Base-by-base conservation (phyloP, 2,329 filamentous ascomycete species). In the Penicillium sp. region DNA sequence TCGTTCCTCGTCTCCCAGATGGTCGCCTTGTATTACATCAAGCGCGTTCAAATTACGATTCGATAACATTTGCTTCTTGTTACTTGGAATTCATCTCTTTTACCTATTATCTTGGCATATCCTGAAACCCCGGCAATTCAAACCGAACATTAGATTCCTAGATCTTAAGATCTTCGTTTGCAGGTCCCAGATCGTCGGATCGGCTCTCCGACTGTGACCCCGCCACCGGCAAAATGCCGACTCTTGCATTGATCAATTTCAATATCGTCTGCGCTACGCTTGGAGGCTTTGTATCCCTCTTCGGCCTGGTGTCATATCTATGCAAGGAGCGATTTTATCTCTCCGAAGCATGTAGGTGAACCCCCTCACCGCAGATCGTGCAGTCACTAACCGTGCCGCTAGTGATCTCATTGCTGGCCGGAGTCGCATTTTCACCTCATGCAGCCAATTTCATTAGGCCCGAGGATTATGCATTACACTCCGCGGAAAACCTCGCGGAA, bases 271-370 rank as follows among this genome's bases (percentile, higher is more conserved):
- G 90, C 70, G 88, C 90, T 52, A 84, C 90, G 8, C 76, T 96
- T 13, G 93, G 93, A 14, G 93, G 90, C 1, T 97, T 96, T 77
- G 87, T 97, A 60, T 91, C 90, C 0, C 65, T 96, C n/a, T 97
- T 96, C 69, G 92, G 91, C 3, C 78, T 97, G 44, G 91, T 97
- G 0, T 96, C 91, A 1, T 96, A 92, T 70, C 82, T 96, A 19
- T 82, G 90, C 70, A 96, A 97, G 71, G 93, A 96, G 77, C 89
- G 86, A 56, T 93, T 90, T 70, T 96, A 96, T 72, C 82, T 97
- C 1, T 96, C 91, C 1, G 93, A 97, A 82, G 90, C 93, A 52
- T 79, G 91, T 93, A 79, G 72, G 89, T 85, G 13, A 41, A 16
- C 14, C 44, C 33, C 48, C 37, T 22, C 19, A 22, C 39, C 27